Percentiles rank a stretch among this genome's conserved stretches.
These are phyloP conservation scores for Melastoma candidum DNA, from an alignment of 441 rosid species.

Conservation along the genomic window DNA sequence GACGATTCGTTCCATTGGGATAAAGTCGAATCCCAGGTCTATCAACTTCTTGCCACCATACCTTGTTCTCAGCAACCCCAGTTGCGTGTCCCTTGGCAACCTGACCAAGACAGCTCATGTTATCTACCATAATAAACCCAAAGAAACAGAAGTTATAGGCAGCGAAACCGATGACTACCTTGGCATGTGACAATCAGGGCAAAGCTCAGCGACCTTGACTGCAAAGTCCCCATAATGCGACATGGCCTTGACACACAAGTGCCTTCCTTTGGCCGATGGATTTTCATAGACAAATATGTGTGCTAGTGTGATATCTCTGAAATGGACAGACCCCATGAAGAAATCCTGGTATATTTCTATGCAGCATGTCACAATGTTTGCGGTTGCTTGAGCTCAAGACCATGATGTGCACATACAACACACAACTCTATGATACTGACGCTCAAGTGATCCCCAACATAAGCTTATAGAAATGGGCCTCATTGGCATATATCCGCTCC, in stretches of 20 bases:
- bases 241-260: slow-evolving; percentile 73
- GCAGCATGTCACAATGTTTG: slow-evolving; percentile 42
- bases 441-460: too few relatives aligned
- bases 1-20: slow-evolving; percentile 75
- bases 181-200: slow-evolving; percentile 71
- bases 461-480: too few relatives aligned
- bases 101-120: slow-evolving; percentile 19
- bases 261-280: slow-evolving; percentile 63
- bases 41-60: slow-evolving; percentile 61
- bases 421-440: too few relatives aligned
- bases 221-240: slow-evolving; percentile 83
- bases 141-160: background rate
- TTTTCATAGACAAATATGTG: slow-evolving; percentile 81
- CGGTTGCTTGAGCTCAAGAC: background rate
- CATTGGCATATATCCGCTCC: too few relatives aligned
- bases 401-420: too few relatives aligned
- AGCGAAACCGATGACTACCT: slow-evolving; percentile 25
- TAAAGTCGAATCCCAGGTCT: slow-evolving; percentile 69
- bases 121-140: background rate
- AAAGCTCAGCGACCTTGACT: slow-evolving; percentile 82
- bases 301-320: slow-evolving; percentile 83
- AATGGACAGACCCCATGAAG: slow-evolving; percentile 84
- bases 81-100: slow-evolving; percentile 70
- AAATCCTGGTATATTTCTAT: slow-evolving; percentile 58
- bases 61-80: slow-evolving; percentile 58